Conservation (phyloP, 805 yeast genomes). For the Spathaspora gorwiae region DNA sequence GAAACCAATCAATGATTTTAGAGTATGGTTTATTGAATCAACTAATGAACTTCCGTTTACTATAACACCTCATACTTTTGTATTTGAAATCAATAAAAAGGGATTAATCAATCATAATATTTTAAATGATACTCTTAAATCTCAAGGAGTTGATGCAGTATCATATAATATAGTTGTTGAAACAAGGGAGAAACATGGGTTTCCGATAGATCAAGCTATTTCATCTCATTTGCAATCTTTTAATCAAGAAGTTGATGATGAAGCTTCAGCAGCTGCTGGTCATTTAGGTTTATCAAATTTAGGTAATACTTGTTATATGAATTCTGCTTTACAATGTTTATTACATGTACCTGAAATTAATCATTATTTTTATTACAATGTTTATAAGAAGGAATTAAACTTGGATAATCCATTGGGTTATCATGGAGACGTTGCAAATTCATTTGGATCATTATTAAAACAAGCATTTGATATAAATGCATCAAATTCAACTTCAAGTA, state of each 20-base stretch:
- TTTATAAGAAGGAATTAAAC: constrained; percentile 65
- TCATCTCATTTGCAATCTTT: neutral
- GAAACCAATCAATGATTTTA: constrained; percentile 13
- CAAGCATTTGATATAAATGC: constrained; percentile 41
- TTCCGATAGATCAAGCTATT: constrained; percentile 18
- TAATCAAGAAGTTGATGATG: neutral
- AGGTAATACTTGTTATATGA: constrained; percentile 94
- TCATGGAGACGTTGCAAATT: constrained; percentile 72
- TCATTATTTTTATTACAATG: constrained; percentile 63
- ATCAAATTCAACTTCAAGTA: constrained; percentile 7
- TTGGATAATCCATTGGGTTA: constrained; percentile 78
- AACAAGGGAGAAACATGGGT: constrained; percentile 15
- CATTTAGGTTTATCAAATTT: constrained; percentile 61
- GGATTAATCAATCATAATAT: constrained; percentile 22
- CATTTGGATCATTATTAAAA: constrained; percentile 68
- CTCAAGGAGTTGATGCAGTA: constrained; percentile 24
- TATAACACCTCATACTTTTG: constrained; percentile 22
- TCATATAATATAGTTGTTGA: constrained; percentile 29
- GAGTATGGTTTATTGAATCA: constrained; percentile 36
- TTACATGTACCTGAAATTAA: constrained; percentile 81
- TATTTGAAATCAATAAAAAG: constrained; percentile 25
- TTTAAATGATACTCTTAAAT: constrained; percentile 19
- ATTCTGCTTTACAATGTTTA: constrained; percentile 87
- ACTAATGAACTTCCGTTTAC: constrained; percentile 18
- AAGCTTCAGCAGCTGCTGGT: constrained; percentile 28